These are phyloP conservation scores for Talaromyces sp. DNA, from an alignment of 2,329 filamentous ascomycete genomes.

Conservation along the genomic window DNA sequence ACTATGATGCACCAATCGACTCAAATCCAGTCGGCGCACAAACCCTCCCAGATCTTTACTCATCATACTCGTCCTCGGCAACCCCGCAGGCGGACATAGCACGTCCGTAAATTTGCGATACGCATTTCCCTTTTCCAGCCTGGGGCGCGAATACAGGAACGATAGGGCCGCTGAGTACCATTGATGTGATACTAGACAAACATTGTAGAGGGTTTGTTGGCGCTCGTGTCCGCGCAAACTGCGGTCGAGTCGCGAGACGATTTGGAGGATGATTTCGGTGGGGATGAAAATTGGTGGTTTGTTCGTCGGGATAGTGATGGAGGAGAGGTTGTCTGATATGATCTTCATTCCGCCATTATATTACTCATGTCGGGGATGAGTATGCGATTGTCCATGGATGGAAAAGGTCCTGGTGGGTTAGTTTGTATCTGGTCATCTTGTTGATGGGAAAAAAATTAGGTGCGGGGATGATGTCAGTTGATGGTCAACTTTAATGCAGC, in stretches of 20 bases:
- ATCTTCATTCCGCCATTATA: slow-evolving; percentile 21
- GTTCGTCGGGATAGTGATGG: not conserved
- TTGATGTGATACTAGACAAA: slow-evolving; percentile 54
- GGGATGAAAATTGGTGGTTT: slow-evolving; percentile 13
- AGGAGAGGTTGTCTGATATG: slow-evolving; percentile 10
- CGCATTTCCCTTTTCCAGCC: slow-evolving; percentile 49
- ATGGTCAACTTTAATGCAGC: not conserved
- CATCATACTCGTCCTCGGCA: slow-evolving; percentile 46
- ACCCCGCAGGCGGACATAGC: slow-evolving; percentile 50
- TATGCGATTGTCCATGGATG: not conserved
- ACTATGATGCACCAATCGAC: slow-evolving; percentile 58
- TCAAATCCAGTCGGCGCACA: slow-evolving; percentile 55
- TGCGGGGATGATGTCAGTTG: slow-evolving; percentile 18
- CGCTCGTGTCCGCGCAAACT: slow-evolving; percentile 26
- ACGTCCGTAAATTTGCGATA: slow-evolving; percentile 56
- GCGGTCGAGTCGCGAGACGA: slow-evolving; percentile 15
- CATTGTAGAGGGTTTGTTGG: slow-evolving; percentile 52
- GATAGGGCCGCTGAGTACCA: slow-evolving; percentile 57
- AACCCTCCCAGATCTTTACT: slow-evolving; percentile 46
- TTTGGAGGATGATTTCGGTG: slow-evolving; percentile 20
- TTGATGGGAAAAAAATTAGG: not conserved
- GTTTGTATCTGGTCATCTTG: not conserved
- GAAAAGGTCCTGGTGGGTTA: not conserved
- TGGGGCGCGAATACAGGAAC: slow-evolving; percentile 54
- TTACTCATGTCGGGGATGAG: not conserved